Conservation (phyloP, 495 filamentous ascomycete species). For the Aspergillus cristatus region DNA sequence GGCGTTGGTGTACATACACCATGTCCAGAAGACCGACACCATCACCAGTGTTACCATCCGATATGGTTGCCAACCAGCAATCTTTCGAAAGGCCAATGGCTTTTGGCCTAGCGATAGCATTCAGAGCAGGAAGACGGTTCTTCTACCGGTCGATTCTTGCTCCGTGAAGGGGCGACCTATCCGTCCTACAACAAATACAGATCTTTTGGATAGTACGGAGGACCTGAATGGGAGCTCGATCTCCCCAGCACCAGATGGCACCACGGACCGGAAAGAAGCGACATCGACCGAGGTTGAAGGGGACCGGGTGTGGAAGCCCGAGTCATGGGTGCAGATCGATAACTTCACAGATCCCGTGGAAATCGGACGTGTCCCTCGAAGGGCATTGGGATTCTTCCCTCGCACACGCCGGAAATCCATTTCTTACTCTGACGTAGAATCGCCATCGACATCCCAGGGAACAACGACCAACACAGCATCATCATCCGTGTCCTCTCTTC, state of each 20-base stretch:
- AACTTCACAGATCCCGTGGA: slow-evolving; percentile 61
- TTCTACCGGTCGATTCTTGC: slow-evolving; percentile 86
- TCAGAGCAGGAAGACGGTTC: slow-evolving; percentile 68
- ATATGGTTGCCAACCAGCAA: slow-evolving; percentile 71
- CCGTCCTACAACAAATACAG: slow-evolving; percentile 15
- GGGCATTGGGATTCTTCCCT: slow-evolving; percentile 83
- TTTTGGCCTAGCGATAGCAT: slow-evolving; percentile 90
- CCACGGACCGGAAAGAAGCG: slow-evolving; percentile 9
- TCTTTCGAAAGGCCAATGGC: slow-evolving; percentile 79
- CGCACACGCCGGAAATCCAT: slow-evolving; percentile 76
- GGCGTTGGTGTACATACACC: slow-evolving; percentile 81
- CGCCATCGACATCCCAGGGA: slow-evolving; percentile 22
- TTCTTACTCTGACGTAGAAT: slow-evolving; percentile 37
- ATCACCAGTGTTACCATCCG: slow-evolving; percentile 83
- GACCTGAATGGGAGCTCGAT: slow-evolving; percentile 35
- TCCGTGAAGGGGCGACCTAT: slow-evolving; percentile 62
- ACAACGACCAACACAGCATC: slow-evolving; percentile 21
- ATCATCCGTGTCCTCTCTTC: slow-evolving; percentile 1
- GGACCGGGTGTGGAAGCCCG: slow-evolving; percentile 66
- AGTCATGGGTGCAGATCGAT: slow-evolving; percentile 76
- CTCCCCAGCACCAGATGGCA: slow-evolving; percentile 12
- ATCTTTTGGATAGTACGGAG: slow-evolving; percentile 26
- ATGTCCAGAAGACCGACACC: slow-evolving; percentile 71
- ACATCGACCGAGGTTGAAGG: slow-evolving; percentile 27
- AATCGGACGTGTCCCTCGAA: slow-evolving; percentile 75